Percentiles rank a stretch among this genome's conserved stretches.
Conservation (phyloP, 2,329 filamentous ascomycete genomes). For the Verticillium albo-atrum region DNA sequence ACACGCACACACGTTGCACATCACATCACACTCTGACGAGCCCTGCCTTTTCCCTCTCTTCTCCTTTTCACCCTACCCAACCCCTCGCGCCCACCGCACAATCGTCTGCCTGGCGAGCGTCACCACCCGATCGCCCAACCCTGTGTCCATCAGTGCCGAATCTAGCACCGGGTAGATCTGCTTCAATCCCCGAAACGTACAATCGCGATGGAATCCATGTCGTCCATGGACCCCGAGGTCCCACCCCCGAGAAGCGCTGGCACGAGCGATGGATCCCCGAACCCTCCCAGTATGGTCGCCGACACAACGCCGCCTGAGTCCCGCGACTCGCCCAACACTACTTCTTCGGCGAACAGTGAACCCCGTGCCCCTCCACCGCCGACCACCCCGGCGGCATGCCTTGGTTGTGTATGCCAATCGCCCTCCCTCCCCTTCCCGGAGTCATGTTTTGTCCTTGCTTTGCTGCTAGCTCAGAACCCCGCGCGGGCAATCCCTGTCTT, state of each 20-base stretch:
- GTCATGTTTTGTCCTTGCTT: background rate
- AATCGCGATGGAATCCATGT: conserved; percentile 1
- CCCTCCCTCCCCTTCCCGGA: background rate
- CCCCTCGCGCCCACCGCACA: background rate
- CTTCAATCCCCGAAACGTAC: background rate
- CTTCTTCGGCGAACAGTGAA: conserved; percentile 3
- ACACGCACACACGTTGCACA: background rate
- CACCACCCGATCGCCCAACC: background rate
- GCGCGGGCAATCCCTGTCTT: background rate
- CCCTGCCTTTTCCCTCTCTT: background rate
- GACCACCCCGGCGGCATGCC: background rate
- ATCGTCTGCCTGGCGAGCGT: background rate
- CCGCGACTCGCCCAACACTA: background rate
- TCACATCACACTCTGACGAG: background rate
- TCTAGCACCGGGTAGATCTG: background rate
- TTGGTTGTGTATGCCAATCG: conserved; percentile 1
- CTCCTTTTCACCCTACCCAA: background rate
- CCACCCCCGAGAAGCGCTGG: background rate
- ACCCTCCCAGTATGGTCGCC: background rate
- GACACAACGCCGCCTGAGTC: background rate
- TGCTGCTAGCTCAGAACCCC: background rate
- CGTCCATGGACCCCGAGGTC: conserved; percentile 1
- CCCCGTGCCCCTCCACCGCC: background rate
- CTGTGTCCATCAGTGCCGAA: background rate
- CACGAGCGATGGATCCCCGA: background rate